These are phyloP conservation scores for Chenopodium album DNA, from an alignment of 148 eudicot species.

Conservation along the genomic window DNA sequence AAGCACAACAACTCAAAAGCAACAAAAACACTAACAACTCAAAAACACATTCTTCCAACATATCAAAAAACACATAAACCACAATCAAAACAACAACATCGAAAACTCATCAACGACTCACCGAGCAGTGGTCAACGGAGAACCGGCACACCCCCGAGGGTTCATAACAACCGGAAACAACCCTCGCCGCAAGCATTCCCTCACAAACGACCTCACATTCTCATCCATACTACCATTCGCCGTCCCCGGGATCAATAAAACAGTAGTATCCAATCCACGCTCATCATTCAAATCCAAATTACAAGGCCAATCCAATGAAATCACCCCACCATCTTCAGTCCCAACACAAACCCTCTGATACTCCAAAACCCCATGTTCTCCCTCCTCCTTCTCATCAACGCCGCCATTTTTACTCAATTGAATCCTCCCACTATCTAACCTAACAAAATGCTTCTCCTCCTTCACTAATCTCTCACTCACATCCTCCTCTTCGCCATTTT, in stretches of 20 bases:
- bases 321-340: constrained; percentile 81
- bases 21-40: neutral
- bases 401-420: constrained; percentile 16
- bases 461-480: constrained; percentile 60
- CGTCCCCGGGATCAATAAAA: constrained; percentile 75
- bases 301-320: constrained; percentile 87
- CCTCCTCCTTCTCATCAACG: constrained; percentile 22
- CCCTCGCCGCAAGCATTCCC: constrained; percentile 64
- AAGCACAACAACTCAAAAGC: neutral
- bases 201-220: constrained; percentile 49
- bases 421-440: constrained; percentile 59
- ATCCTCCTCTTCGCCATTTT: constrained; percentile 27
- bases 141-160: constrained; percentile 91
- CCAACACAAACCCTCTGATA: constrained; percentile 82
- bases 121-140: constrained; percentile 89
- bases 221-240: constrained; percentile 68
- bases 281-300: constrained; percentile 72
- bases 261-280: constrained; percentile 76
- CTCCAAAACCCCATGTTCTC: constrained; percentile 27
- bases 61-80: neutral
- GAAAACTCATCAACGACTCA: constrained; percentile 17
- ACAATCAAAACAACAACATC: neutral
- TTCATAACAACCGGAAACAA: constrained; percentile 89
- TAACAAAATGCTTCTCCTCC: constrained; percentile 71
- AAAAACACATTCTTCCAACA: neutral